Evolutionary conservation across 108 stramenopile genomes (phyloP).

Genomic region (Nitzschia palea): DNA sequence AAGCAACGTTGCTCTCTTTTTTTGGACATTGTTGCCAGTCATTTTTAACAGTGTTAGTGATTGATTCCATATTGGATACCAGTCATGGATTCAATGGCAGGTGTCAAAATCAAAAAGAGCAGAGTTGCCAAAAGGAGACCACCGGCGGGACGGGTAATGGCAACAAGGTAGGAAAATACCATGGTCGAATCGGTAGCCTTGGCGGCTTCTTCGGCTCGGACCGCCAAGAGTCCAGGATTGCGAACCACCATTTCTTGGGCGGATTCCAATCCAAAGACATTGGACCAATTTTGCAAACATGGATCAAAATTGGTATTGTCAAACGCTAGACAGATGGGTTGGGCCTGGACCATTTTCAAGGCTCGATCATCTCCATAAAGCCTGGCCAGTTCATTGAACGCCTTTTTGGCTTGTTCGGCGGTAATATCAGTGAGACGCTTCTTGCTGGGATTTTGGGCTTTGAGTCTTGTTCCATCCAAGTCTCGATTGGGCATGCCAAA

Average conservation of each 20-base stretch:
- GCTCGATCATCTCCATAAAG: constrained; percentile 85
- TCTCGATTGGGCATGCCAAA: constrained; percentile 64
- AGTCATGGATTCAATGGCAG: constrained; percentile 52
- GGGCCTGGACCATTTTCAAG: constrained; percentile 74
- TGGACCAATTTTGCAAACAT: constrained; percentile 55
- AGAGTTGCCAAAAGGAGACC: constrained; percentile 28
- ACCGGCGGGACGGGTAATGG: constrained; percentile 64
- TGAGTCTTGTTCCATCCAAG: constrained; percentile 44
- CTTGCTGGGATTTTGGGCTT: neutral
- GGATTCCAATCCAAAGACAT: constrained; percentile 78
- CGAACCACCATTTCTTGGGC: constrained; percentile 79
- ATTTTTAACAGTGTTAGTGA: no score
- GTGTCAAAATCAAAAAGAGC: constrained; percentile 49
- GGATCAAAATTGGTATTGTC: constrained; percentile 55
- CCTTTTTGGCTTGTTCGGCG: constrained; percentile 27
- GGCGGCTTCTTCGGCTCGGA: constrained; percentile 58
- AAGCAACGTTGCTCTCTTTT: no score
- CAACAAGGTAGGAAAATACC: constrained; percentile 76
- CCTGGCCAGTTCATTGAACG: constrained; percentile 64
- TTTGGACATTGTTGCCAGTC: no score
- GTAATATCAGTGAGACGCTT: constrained; percentile 47
- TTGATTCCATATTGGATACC: constrained; percentile 38
- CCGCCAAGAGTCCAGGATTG: constrained; percentile 79
- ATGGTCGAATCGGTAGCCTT: constrained; percentile 61
- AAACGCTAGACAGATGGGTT: constrained; percentile 74